Base-by-base conservation (phyloP, 495 filamentous ascomycete species). In the Hypoxylon cercidicola region DNA sequence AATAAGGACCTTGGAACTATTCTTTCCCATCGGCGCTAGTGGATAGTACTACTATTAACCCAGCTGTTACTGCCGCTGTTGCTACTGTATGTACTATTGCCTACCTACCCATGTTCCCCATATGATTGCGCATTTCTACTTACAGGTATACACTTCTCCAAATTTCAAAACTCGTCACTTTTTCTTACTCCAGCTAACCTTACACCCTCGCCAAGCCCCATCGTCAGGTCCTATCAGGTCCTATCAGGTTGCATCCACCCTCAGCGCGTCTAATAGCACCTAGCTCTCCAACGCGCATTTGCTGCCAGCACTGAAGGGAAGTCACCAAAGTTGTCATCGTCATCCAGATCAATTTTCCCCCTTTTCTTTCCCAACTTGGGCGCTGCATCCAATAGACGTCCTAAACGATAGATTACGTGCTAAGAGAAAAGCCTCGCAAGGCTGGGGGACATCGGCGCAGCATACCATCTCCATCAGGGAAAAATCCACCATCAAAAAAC, bases 21-120 rank as follows among this genome's bases (percentile, higher is more conserved):
- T 50, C 44, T 51, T 41, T 59, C 19, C 46, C 55, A 59, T 59
- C 55, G 55, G 25, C 55, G 46, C 55, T 59, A 59, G 55, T 59
- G 55, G 46, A 44, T 47, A 11, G 23, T 23, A 44, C 16, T 23
- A 18, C 11, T 45, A 45, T 16, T 45, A 11, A 7, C 11, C 12
- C 7, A 28, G 7, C 25, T 28, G 25, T 7, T 28, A 7, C 25
- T 28, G 7, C 25, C 7, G 7, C 25, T 28, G 3, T 7, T 28
- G 25, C 7, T 28, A 28, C 7, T 3, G 25, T 28, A 28, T 28
- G 25, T 28, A 28, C 25, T 28, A 28, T 28, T 28, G 25, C 25
- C 25, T 28, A 28, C n/a, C 18, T n/a, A 40, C 39, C 44, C 44
- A 57, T 57, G 41, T 66, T 45, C 43, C 21, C 7, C 44, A 44